Conservation (phyloP, 345 rosid genomes). For the Noccaea bulbosa region DNA sequence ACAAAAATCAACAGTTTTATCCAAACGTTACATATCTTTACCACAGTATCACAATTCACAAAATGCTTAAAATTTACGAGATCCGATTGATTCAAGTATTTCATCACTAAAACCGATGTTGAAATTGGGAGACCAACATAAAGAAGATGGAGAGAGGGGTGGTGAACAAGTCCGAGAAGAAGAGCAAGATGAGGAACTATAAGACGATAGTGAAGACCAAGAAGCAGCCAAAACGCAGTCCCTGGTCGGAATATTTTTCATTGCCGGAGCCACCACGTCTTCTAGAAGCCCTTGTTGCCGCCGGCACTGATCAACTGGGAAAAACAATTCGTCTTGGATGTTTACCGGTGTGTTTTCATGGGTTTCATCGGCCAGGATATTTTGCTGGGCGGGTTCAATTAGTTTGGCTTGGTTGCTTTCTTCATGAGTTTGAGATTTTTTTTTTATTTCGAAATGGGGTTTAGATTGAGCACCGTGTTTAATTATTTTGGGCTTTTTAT, state of each 20-base stretch:
- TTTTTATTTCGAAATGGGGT: background rate
- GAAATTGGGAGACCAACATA: constrained; percentile 50
- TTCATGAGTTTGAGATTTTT: background rate
- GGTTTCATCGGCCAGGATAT: constrained; percentile 25
- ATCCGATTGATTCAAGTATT: background rate
- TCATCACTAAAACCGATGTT: constrained; percentile 10
- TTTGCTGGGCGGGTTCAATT: background rate
- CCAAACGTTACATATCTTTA: background rate
- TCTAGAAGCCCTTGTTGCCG: constrained; percentile 63
- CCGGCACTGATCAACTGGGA: constrained; percentile 26
- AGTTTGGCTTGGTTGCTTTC: background rate
- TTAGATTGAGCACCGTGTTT: constrained; percentile 32
- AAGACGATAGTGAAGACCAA: constrained; percentile 43
- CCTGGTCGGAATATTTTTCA: constrained; percentile 49
- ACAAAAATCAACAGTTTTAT: background rate
- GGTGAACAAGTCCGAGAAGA: constrained; percentile 49
- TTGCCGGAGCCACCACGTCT: constrained; percentile 71
- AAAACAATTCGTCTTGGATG: constrained; percentile 14
- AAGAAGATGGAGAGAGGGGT: constrained; percentile 54
- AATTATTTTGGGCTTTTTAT: constrained; percentile 52
- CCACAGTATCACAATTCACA: background rate
- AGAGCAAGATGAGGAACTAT: constrained; percentile 43
- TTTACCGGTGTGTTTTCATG: constrained; percentile 24
- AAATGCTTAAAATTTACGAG: background rate
- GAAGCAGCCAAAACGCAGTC: constrained; percentile 15